Percentiles rank a stretch among this genome's conserved stretches.
Evolutionary conservation across 768 basidiomycete genomes (phyloP).

Genomic region (Boletus pseudopeckii): DNA sequence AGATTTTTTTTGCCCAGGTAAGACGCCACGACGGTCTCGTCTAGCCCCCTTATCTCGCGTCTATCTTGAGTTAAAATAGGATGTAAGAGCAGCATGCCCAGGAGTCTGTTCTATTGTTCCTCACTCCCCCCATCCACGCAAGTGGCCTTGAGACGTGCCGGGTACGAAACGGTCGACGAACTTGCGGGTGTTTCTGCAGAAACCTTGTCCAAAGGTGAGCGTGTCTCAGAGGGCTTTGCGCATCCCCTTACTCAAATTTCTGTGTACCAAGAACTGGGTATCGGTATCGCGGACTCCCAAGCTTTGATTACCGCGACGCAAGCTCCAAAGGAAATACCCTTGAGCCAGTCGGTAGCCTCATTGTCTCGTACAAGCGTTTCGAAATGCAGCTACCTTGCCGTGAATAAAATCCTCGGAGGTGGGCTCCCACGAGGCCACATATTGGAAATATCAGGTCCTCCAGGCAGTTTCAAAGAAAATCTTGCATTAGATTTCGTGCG

Average conservation of each 20-base stretch:
- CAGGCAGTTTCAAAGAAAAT: conserved; percentile 63
- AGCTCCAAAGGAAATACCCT: conserved; percentile 28
- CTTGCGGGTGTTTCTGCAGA: conserved; percentile 42
- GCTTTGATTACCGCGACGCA: conserved; percentile 43
- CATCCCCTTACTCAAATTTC: background rate
- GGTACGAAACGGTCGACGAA: conserved; percentile 59
- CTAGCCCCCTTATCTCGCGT: background rate
- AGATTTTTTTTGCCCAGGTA: conserved; percentile 2
- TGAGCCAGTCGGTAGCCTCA: conserved; percentile 59
- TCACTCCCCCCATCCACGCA: conserved; percentile 44
- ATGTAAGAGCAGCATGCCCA: conserved; percentile 29
- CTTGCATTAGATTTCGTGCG: conserved; percentile 49
- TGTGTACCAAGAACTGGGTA: conserved; percentile 43
- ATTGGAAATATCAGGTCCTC: conserved; percentile 74
- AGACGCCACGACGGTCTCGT: conserved; percentile 1
- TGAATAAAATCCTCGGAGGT: conserved; percentile 60
- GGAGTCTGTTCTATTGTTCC: conserved; percentile 44
- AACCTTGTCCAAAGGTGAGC: conserved; percentile 48
- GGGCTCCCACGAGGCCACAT: conserved; percentile 60
- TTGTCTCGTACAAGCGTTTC: conserved; percentile 24
- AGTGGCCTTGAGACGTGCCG: conserved; percentile 45
- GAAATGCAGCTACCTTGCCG: conserved; percentile 37
- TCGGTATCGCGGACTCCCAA: conserved; percentile 45
- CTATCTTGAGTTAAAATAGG: background rate
- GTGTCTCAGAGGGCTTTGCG: background rate